A percentile compares a stretch with the other conserved stretches of the same genome.
Evolutionary conservation across 495 filamentous ascomycete genomes (phyloP).

Genomic region (Usnea hakonensis): DNA sequence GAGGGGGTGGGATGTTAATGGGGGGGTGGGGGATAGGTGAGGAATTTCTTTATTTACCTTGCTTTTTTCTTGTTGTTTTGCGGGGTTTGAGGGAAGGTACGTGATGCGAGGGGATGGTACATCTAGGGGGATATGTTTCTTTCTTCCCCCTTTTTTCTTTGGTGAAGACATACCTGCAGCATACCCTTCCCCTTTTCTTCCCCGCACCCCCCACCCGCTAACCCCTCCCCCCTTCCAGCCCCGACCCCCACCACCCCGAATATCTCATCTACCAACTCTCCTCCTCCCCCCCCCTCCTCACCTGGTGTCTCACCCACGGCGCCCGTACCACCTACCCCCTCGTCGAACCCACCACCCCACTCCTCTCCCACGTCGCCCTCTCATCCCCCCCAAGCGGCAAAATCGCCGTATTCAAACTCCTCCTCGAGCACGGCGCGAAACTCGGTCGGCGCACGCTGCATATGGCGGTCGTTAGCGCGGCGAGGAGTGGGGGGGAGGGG

Average conservation of each 20-base stretch:
- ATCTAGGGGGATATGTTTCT: too few relatives aligned
- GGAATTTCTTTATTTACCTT: too few relatives aligned
- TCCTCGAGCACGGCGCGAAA: background rate
- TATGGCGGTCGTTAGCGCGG: background rate
- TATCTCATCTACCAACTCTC: background rate
- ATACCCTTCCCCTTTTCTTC: too few relatives aligned
- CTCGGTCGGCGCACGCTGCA: background rate
- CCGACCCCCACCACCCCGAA: too few relatives aligned
- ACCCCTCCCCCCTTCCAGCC: too few relatives aligned
- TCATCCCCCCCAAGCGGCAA: background rate
- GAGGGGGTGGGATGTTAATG: background rate
- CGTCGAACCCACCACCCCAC: background rate
- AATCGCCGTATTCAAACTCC: background rate
- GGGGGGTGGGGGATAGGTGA: background rate
- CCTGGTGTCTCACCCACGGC: slow-evolving; percentile 7
- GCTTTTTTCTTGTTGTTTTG: too few relatives aligned
- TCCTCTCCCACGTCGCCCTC: too few relatives aligned
- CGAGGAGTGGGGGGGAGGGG: background rate
- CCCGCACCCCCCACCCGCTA: too few relatives aligned
- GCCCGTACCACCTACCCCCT: background rate
- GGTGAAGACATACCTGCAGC: too few relatives aligned
- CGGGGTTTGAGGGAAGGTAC: too few relatives aligned
- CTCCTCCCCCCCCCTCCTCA: background rate
- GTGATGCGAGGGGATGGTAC: too few relatives aligned
- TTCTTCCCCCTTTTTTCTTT: too few relatives aligned